Conservation (phyloP, 2,329 filamentous ascomycete genomes). For the Calonectria fujianensis region DNA sequence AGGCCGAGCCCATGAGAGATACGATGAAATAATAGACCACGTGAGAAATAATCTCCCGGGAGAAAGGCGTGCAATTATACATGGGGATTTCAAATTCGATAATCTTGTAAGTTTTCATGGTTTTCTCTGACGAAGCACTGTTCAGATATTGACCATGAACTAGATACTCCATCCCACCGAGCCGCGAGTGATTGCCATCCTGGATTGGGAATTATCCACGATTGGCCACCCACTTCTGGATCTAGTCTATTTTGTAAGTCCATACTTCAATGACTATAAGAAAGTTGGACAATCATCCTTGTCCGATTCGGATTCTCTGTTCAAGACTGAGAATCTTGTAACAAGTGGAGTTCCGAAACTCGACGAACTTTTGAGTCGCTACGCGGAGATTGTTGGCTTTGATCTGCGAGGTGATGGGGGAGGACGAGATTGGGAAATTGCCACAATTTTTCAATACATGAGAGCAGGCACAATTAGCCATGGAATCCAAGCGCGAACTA, state of each 20-base stretch:
- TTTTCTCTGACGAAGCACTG: background rate
- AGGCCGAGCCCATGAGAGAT: conserved; percentile 37
- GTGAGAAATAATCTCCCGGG: conserved; percentile 20
- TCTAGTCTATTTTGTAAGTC: conserved; percentile 29
- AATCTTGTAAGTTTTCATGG: conserved; percentile 25
- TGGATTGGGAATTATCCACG: conserved; percentile 42
- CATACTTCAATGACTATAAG: conserved; percentile 9
- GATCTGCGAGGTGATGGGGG: conserved; percentile 36
- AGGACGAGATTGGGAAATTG: conserved; percentile 39
- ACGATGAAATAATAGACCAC: conserved; percentile 28
- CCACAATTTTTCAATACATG: conserved; percentile 34
- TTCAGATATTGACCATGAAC: background rate
- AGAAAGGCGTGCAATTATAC: conserved; percentile 32
- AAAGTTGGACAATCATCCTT: background rate
- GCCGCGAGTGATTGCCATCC: conserved; percentile 37
- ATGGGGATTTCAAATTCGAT: conserved; percentile 44
- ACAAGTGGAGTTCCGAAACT: conserved; percentile 20
- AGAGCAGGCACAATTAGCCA: conserved; percentile 37
- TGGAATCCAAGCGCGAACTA: conserved; percentile 38
- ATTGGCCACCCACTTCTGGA: conserved; percentile 40
- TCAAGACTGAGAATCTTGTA: background rate
- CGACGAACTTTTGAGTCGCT: conserved; percentile 18
- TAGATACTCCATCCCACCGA: conserved; percentile 40
- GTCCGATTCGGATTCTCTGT: background rate
- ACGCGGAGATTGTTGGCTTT: conserved; percentile 30